These are phyloP conservation scores for Lasiodiplodia gonubiensis DNA, from an alignment of 2,329 filamentous ascomycete species.

Conservation along the genomic window DNA sequence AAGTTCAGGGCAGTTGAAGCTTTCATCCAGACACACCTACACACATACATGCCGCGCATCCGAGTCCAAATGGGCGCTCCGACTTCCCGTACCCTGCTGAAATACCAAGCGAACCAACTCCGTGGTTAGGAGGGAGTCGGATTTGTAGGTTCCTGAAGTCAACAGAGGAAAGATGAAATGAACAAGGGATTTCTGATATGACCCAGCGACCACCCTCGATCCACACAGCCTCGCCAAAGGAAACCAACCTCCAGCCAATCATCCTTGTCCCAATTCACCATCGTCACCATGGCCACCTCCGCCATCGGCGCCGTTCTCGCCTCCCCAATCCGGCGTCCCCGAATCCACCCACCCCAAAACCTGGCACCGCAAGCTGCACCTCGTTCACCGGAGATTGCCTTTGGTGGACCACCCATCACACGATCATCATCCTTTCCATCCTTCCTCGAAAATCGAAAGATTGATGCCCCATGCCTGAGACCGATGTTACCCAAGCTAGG, in stretches of 20 bases:
- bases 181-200: background rate
- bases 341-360: background rate
- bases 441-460: background rate
- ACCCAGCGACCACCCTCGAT: background rate
- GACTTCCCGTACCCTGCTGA: too few relatives aligned
- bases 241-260: background rate
- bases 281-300: constrained; percentile 9
- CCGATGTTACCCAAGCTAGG: background rate
- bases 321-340: background rate
- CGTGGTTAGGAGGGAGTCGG: too few relatives aligned
- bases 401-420: background rate
- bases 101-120: too few relatives aligned
- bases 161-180: too few relatives aligned
- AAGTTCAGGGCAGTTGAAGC: too few relatives aligned
- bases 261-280: constrained; percentile 1
- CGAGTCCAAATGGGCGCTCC: too few relatives aligned
- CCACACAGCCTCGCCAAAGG: background rate
- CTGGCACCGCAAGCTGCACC: background rate
- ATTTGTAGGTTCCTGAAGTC: too few relatives aligned
- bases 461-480: background rate
- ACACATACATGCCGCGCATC: too few relatives aligned
- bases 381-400: constrained; percentile 6
- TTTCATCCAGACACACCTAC: too few relatives aligned
- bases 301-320: constrained; percentile 2
- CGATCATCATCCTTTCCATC: background rate